phyloP scores from a whole-genome alignment of 805 yeast genomes.

The Zygoascus biomembranicola region DNA sequence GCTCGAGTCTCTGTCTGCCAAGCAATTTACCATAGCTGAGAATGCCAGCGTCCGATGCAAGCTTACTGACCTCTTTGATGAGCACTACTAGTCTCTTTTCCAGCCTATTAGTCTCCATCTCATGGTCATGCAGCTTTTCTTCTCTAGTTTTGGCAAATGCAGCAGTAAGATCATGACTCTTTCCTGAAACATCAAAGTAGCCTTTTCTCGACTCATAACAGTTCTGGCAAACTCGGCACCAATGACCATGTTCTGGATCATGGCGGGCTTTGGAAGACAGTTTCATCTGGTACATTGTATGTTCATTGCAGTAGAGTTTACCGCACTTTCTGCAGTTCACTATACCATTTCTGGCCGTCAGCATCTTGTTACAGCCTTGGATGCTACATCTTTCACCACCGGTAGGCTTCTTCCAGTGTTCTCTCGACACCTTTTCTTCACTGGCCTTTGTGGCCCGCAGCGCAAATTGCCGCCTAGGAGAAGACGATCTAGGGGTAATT shows the following conservation, averaged over 20 bases:
- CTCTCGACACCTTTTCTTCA: conserved; percentile 34
- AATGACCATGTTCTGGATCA: conserved; percentile 44
- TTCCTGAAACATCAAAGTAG: conserved; percentile 38
- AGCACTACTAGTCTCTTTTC: conserved; percentile 46
- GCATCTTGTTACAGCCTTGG: conserved; percentile 33
- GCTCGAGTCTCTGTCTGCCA: conserved; percentile 35
- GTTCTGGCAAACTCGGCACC: conserved; percentile 59
- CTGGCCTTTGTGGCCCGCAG: conserved; percentile 4
- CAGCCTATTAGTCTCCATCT: conserved; percentile 46
- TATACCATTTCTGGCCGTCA: conserved; percentile 46
- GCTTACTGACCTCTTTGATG: conserved; percentile 19
- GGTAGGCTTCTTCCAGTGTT: conserved; percentile 52
- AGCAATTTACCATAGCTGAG: conserved; percentile 21
- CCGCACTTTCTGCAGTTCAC: conserved; percentile 79
- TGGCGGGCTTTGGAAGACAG: conserved; percentile 42
- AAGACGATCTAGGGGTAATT: background rate
- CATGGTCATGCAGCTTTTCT: conserved; percentile 37
- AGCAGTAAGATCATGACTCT: conserved; percentile 36
- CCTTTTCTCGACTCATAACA: conserved; percentile 56
- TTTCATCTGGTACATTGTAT: conserved; percentile 47
- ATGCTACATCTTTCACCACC: conserved; percentile 37
- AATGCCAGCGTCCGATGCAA: conserved; percentile 20
- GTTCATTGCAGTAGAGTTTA: conserved; percentile 53
- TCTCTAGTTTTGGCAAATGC: conserved; percentile 38
- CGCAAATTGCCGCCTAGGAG: background rate